Conservation (phyloP, 2,329 filamentous ascomycete genomes). For the Talaromyces sp. region DNA sequence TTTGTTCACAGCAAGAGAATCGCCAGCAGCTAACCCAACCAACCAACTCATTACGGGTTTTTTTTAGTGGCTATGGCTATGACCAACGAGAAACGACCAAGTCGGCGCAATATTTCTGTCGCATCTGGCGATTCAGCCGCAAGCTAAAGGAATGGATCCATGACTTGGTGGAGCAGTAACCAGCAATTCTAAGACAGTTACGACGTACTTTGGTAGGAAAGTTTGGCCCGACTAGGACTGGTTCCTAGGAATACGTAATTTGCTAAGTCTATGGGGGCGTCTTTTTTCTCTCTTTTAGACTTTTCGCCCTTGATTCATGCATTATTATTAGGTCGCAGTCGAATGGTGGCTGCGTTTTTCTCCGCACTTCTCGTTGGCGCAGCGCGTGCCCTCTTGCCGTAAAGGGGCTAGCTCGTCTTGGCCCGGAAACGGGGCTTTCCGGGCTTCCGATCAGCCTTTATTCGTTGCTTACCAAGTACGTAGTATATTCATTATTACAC, state of each 20-base stretch:
- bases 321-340: no score
- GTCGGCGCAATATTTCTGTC: no score
- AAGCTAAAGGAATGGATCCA: not conserved
- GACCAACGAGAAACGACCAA: not conserved
- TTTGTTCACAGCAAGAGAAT: not conserved
- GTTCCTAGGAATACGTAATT: no score
- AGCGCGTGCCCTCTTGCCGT: not conserved
- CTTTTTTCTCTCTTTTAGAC: not conserved
- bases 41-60: no score
- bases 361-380: not conserved
- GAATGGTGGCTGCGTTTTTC: not conserved
- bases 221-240: no score
- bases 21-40: not conserved
- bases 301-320: no score
- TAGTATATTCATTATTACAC: no score
- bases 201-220: no score
- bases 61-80: not conserved
- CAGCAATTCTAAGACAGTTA: not conserved
- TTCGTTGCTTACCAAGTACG: no score
- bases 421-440: not conserved
- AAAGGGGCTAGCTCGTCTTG: not conserved
- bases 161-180: no score
- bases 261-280: no score
- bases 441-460: not conserved
- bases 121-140: not conserved